These are phyloP conservation scores for Irpex sp. DNA, from an alignment of 1,284 basidiomycete genomes.

Conservation along the genomic window DNA sequence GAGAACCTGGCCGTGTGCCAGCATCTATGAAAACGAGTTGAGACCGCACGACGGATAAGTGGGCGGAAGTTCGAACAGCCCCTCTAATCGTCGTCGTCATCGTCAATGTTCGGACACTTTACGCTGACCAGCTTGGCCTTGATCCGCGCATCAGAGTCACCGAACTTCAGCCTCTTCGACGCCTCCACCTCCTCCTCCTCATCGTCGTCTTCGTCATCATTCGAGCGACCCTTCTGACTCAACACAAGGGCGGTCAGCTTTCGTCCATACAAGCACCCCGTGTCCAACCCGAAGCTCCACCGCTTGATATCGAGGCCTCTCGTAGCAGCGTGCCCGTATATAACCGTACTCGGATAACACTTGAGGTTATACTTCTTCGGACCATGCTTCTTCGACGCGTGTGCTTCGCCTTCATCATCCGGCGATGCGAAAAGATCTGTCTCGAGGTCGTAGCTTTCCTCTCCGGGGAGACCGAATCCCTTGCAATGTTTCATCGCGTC, in stretches of 20 bases:
- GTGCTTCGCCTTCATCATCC: background rate
- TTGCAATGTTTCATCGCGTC: conserved; percentile 63
- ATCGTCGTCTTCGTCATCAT: conserved; percentile 15
- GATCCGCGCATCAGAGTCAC: conserved; percentile 20
- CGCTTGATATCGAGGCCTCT: conserved; percentile 75
- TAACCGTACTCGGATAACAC: conserved; percentile 73
- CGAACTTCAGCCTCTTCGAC: conserved; percentile 20
- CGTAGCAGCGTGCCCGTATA: conserved; percentile 81
- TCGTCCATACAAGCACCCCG: conserved; percentile 71
- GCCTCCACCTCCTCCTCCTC: conserved; percentile 13
- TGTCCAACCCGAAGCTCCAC: conserved; percentile 79
- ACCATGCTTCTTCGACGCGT: conserved; percentile 10
- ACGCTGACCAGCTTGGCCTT: conserved; percentile 23
- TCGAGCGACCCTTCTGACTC: conserved; percentile 11
- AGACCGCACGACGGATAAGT: too few species aligned
- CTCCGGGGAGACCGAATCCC: conserved; percentile 38
- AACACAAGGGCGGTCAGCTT: conserved; percentile 59
- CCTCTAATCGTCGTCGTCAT: background rate
- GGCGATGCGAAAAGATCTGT: background rate
- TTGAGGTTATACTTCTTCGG: conserved; percentile 33
- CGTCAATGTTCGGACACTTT: conserved; percentile 6
- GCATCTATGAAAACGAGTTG: too few species aligned
- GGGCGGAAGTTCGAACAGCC: background rate
- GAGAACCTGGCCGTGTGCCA: too few species aligned
- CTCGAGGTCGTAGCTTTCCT: background rate